Evolutionary conservation across 176 grass and related monocot species (phyloP).

Genomic region (Panicum miliaceum): DNA sequence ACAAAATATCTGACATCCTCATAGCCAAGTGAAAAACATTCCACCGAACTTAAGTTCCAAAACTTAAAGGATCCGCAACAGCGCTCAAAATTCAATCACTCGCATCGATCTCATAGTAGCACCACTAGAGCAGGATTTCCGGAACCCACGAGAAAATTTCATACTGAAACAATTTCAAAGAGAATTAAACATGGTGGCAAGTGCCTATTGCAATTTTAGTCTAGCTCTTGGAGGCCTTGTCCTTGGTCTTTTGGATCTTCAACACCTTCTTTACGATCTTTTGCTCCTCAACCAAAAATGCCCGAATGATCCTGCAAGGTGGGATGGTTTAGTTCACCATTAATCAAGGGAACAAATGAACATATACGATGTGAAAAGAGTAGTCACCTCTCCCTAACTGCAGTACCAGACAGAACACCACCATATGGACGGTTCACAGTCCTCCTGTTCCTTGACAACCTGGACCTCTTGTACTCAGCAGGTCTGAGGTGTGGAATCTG

Average conservation of each 20-base stretch:
- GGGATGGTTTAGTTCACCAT: not conserved
- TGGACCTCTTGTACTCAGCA: conserved; percentile 68
- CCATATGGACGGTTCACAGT: conserved; percentile 80
- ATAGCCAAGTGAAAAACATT: not conserved
- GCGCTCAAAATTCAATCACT: conserved; percentile 42
- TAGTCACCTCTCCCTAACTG: conserved; percentile 70
- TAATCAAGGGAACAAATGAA: not conserved
- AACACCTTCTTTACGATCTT: conserved; percentile 93
- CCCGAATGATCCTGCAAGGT: conserved; percentile 63
- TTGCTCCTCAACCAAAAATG: conserved; percentile 81
- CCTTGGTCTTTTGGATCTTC: conserved; percentile 81
- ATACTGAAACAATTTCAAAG: conserved; percentile 38
- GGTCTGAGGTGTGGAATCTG: conserved; percentile 70
- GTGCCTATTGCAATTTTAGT: conserved; percentile 16
- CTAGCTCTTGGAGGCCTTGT: conserved; percentile 75
- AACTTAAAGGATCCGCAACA: conserved; percentile 18
- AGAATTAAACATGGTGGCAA: conserved; percentile 13
- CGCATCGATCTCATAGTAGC: conserved; percentile 28
- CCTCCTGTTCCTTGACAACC: conserved; percentile 65
- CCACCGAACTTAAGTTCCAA: not conserved
- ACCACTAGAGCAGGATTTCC: conserved; percentile 17
- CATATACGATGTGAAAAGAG: not conserved
- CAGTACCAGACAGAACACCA: conserved; percentile 74
- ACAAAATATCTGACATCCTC: not conserved
- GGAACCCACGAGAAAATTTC: conserved; percentile 31